Percentiles rank a stretch among this genome's conserved stretches.
phyloP scores from a whole-genome alignment of 805 yeast species.

The Nakazawaea peltata region DNA sequence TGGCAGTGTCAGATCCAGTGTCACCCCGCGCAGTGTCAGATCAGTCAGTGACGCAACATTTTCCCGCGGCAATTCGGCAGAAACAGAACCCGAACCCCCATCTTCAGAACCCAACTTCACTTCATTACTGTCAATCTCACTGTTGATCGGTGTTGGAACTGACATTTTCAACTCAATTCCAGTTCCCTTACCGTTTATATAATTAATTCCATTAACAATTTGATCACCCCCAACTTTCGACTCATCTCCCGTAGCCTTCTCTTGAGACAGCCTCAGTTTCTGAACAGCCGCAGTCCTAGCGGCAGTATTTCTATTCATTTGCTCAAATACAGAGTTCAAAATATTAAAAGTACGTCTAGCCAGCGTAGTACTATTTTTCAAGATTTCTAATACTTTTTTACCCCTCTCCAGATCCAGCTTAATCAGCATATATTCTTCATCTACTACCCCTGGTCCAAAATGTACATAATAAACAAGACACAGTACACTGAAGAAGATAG shows the following conservation, averaged over 20 bases:
- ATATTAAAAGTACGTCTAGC: slow-evolving; percentile 76
- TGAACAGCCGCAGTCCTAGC: not conserved
- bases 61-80: not conserved
- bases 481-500: slow-evolving; percentile 83
- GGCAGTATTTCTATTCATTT: slow-evolving; percentile 66
- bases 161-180: slow-evolving; percentile 22
- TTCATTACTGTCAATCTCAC: not conserved
- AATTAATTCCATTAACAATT: slow-evolving; percentile 23
- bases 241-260: slow-evolving; percentile 8
- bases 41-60: too few relatives aligned
- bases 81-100: not conserved
- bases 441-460: slow-evolving; percentile 34
- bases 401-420: slow-evolving; percentile 78
- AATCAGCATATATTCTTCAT: slow-evolving; percentile 48
- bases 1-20: not conserved
- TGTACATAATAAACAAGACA: slow-evolving; percentile 78
- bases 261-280: slow-evolving; percentile 6
- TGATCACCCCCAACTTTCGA: slow-evolving; percentile 16
- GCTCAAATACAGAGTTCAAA: slow-evolving; percentile 72
- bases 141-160: slow-evolving; percentile 5
- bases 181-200: slow-evolving; percentile 25
- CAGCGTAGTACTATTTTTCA: slow-evolving; percentile 70
- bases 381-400: slow-evolving; percentile 56
- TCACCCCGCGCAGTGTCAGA: too few relatives aligned
- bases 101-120: not conserved